These are phyloP conservation scores for Stephanodiscus minutulus DNA, from an alignment of 108 stramenopile species.

Conservation along the genomic window DNA sequence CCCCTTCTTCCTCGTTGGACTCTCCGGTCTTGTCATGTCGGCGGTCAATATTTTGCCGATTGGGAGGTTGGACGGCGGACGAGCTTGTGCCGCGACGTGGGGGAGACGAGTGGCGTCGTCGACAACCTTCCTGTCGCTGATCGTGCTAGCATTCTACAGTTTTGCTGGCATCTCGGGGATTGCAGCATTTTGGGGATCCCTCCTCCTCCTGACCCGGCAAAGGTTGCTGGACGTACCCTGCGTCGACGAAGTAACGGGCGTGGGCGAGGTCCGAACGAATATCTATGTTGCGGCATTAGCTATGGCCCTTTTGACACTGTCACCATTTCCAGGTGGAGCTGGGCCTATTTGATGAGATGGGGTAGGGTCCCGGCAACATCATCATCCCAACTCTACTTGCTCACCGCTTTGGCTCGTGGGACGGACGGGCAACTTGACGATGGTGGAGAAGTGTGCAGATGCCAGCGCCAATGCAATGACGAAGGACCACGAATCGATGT, in stretches of 20 bases:
- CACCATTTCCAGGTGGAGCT: conserved; percentile 69
- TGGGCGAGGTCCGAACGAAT: conserved; percentile 45
- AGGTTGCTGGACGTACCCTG: conserved; percentile 66
- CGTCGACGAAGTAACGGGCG: conserved; percentile 70
- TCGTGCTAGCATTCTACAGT: conserved; percentile 50
- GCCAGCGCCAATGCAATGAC: no score
- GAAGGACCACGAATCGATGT: no score
- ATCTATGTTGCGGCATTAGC: conserved; percentile 47
- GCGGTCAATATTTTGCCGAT: conserved; percentile 91
- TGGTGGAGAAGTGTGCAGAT: no score
- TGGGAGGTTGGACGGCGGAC: conserved; percentile 88
- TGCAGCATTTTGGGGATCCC: conserved; percentile 55
- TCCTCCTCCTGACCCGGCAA: conserved; percentile 59
- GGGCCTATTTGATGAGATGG: conserved; percentile 5
- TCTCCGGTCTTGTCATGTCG: conserved; percentile 76
- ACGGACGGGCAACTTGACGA: no score
- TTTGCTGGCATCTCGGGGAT: conserved; percentile 46
- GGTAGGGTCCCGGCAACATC: not conserved
- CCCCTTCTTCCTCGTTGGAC: conserved; percentile 80
- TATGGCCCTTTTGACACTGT: conserved; percentile 52
- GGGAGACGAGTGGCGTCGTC: conserved; percentile 57
- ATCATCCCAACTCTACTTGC: not conserved
- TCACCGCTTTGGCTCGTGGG: no score
- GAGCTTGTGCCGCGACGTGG: conserved; percentile 69
- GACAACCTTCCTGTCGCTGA: conserved; percentile 48